These are phyloP conservation scores for Pseudopyricularia cyperi DNA, from an alignment of 2,329 filamentous ascomycete genomes.

Conservation along the genomic window DNA sequence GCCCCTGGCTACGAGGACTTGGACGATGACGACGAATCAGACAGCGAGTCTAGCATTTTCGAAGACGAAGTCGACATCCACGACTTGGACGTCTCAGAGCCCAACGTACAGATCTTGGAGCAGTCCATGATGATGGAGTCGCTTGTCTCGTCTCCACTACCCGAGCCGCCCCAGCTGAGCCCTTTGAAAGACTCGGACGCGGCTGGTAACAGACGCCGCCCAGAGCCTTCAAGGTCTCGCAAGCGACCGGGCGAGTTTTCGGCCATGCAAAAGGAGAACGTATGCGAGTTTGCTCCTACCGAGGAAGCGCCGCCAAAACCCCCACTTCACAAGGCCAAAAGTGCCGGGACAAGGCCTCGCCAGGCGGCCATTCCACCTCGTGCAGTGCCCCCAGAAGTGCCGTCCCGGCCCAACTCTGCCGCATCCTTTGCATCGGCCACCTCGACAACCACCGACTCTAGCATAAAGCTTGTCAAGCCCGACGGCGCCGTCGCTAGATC, in stretches of 20 bases:
- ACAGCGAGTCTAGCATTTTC: conserved; percentile 27
- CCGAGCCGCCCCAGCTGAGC: conserved; percentile 31
- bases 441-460: not conserved
- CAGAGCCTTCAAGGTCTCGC: conserved; percentile 4
- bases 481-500: not conserved
- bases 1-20: conserved; percentile 17
- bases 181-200: conserved; percentile 39
- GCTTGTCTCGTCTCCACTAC: conserved; percentile 30
- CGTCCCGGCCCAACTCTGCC: conserved; percentile 6
- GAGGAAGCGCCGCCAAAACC: not conserved
- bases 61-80: conserved; percentile 29
- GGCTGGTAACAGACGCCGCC: conserved; percentile 29
- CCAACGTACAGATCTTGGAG: conserved; percentile 30
- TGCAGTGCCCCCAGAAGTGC: not conserved
- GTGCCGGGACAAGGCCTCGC: not conserved
- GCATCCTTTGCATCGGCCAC: conserved; percentile 1
- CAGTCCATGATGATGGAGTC: conserved; percentile 24
- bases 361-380: not conserved
- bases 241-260: conserved; percentile 25
- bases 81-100: conserved; percentile 26
- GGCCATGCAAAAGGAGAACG: conserved; percentile 34
- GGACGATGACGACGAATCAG: conserved; percentile 18
- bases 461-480: conserved; percentile 1
- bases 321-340: not conserved
- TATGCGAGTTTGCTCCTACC: conserved; percentile 21